Evolutionary conservation across 441 rosid genomes (phyloP), one percentile per base, ranked within the genome.

Genomic region (Codiaeum variegatum): DNA sequence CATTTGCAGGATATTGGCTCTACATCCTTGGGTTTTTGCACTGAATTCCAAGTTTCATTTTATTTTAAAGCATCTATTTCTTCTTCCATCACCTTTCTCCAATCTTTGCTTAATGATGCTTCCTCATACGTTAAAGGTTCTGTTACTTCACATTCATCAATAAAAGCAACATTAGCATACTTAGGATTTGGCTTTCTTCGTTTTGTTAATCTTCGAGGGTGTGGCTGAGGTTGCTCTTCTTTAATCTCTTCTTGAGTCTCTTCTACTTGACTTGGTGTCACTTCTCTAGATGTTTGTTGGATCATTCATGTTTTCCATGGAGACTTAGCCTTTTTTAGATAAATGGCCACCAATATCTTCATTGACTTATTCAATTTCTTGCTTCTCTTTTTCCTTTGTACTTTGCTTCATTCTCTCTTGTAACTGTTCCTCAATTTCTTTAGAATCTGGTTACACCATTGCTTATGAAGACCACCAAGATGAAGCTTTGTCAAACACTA

Each of bases 1-100:
- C 61, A 76, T 44, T 71, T 55, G 47, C 75, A 76, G 1, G 71
- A 65, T 23, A 76, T 71, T 2, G 75, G 51, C 8, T 70, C 71
- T 12, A 62, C 40, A 44, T 52, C 66, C 15, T 3, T 29, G 1
- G 58, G 67, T 23, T 61, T 71, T 23, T 67, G n/a, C 3, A 71
- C 67, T 8, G 61, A 38, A 3, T 76, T 71, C 71, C 61, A 76
- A 5, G 79, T 71, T 4, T 46, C 8, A 49, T 71, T 71, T 18
- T 71, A 0, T 2, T 59, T 11, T 13, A 71, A 21, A 0, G 47
- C 46, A 0, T 23, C 6, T 11, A 67, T 56, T 16, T 74, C 77
- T 26, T 74, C 72, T 40, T 66, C n/a, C 64, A 67, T 74, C 2
- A 56, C 49, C 18, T 52, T 60, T 1, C 9, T 18, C 77, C 67